Percentiles rank a stretch among this genome's conserved stretches.
These are phyloP conservation scores for Dittrichia graveolens DNA, from an alignment of 129 eudicot genomes.

Conservation along the genomic window DNA sequence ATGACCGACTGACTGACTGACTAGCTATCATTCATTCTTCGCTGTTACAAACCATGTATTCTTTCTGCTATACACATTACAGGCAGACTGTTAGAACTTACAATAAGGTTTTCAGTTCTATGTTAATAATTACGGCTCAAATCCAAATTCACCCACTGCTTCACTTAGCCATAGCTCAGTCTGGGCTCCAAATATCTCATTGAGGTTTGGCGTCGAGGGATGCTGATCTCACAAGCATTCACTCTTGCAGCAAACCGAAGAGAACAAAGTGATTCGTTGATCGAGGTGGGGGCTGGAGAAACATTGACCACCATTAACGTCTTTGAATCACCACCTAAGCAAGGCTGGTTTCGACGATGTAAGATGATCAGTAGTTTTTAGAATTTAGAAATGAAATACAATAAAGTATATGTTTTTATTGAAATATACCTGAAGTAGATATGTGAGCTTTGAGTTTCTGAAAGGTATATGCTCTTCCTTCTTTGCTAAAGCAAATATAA, in stretches of 20 bases:
- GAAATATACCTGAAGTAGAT: constrained; percentile 83
- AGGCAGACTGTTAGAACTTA: constrained; percentile 47
- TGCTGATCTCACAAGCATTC: constrained; percentile 92
- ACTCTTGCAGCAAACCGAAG: constrained; percentile 94
- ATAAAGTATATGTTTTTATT: no score
- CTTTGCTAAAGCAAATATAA: constrained; percentile 90
- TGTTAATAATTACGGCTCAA: constrained; percentile 38
- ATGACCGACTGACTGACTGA: not conserved
- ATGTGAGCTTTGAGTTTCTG: constrained; percentile 95
- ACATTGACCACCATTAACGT: constrained; percentile 88
- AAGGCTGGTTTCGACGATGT: constrained; percentile 60
- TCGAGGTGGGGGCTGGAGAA: constrained; percentile 77
- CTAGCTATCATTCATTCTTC: constrained; percentile 14
- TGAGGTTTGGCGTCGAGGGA: constrained; percentile 85
- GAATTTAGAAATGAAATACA: no score
- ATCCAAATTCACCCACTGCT: constrained; percentile 4
- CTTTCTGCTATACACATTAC: constrained; percentile 49
- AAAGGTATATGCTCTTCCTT: constrained; percentile 92
- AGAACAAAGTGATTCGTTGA: constrained; percentile 82
- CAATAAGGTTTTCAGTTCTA: constrained; percentile 28
- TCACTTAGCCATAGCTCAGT: constrained; percentile 64
- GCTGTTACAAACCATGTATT: constrained; percentile 38
- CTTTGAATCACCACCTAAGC: constrained; percentile 97
- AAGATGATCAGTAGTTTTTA: constrained; percentile 16
- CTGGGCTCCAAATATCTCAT: constrained; percentile 63